Evolutionary conservation across 2,329 filamentous ascomycete species (phyloP), one percentile per base, ranked within the genome.

Genomic region (Stagonosporopsis tanaceti): DNA sequence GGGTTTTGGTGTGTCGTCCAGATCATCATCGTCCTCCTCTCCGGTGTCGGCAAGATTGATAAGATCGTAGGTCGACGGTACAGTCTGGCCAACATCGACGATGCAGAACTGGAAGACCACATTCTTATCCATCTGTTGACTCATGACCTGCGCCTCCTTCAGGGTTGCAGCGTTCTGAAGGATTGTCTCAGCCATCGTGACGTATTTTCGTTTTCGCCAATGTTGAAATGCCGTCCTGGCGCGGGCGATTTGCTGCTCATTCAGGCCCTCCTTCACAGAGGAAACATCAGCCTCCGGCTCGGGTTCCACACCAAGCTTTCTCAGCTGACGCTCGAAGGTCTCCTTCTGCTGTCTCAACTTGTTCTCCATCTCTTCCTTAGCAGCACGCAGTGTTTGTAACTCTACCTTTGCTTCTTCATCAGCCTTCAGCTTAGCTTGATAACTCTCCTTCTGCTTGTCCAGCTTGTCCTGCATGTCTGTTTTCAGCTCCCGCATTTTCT

Each of bases 111-210:
- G 95, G 74, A 99, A 98, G 20, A 94, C 89, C 8, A 97, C 91
- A 63, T 88, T 88, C 75, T 97, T 95, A 66, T 95, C 91, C 80
- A 99, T 90, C 69, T 96, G 92, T 67, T 97, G 94, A 79, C 93
- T 96, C 92, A 99, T 95, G 59, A 99, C 89, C 72, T 99, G 95
- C 1, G 95, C 95, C 77, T 99, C 95, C 75, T 99, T 99, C 57
- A 99, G 78, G 27, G 89, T 86, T 7, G 91, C 88, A 2, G 94
- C 94, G 73, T 96, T 89, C 71, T 96, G 93, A 42, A 99, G 81
- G 27, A 98, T 89, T 2, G 89, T 87, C 76, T 98, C 95, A 3
- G 94, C 93, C 91, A 99, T 97, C 53, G 89, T 89, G 56, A 99
- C 92, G 68, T 94, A 97, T 69, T 92, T 91, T 28, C 92, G 88